Evolutionary conservation across 2,329 filamentous ascomycete species (phyloP), one percentile per base, ranked within the genome.

Genomic region (Metarhizium brunneum): DNA sequence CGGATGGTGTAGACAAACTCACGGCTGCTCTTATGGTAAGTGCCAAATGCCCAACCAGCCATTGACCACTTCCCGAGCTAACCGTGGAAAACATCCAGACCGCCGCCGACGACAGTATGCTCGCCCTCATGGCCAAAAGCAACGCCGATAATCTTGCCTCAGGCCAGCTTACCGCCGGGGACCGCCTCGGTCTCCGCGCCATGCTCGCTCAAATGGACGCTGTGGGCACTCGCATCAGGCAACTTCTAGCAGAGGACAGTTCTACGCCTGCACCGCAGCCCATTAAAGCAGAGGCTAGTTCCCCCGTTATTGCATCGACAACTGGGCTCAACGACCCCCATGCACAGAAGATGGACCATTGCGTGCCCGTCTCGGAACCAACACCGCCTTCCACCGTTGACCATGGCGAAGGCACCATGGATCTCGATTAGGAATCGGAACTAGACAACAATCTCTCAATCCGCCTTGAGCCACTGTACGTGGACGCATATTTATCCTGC

Each of bases 11-110:
- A 52, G 71, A 77, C 56, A 73, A 74, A 52, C 76, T 89, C 56
- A 74, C 85, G 53, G 74, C 81, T 58, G 76, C 81, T 54, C 75
- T 89, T 60, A 74, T 87, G 60, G 85, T 88, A 74, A 75, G 84
- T 79, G 45, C 51, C 52, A 7, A 7, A 5, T 11, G 32, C 32
- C 32, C 32, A 8, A 8, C 32, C 32, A 7, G 6, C 32, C 1
- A 11, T 35, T 35, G 6, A 35, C 30, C 45, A 6, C 1, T 2
- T 6, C 3, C 11, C 18, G 45, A 10, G 25, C 45, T 48, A 20
- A 48, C 45, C 6, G 32, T 30, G 20, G n/a, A 11, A 11, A 6
- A 14, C 20, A 5, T 30, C 52, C 58, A 80, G 76, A 66, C 74
- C 32, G 63, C 74, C 54, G 77, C 78, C 25, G 74, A 76, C 54